Evolutionary conservation across 2,329 filamentous ascomycete genomes (phyloP).

Genomic region (Sporothrix brunneoviolacea): DNA sequence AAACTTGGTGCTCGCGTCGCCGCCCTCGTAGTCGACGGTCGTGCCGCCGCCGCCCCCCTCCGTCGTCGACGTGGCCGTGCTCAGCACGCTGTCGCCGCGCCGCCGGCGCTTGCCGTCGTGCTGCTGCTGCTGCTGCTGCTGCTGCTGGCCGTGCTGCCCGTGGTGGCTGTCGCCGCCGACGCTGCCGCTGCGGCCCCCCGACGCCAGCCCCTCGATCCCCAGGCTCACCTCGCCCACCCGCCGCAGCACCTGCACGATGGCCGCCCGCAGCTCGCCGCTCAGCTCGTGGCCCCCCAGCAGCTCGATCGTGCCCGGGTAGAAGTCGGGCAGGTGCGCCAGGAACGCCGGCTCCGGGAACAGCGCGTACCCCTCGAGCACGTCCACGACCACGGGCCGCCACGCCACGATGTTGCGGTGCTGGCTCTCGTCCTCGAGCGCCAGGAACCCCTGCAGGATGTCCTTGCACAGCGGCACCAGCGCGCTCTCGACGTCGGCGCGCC

Average conservation of each 20-base stretch:
- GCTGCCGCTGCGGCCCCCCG: background rate
- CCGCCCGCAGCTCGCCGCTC: constrained; percentile 67
- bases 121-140: background rate
- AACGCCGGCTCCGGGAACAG: constrained; percentile 79
- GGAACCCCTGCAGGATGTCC: constrained; percentile 85
- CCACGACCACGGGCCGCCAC: constrained; percentile 94
- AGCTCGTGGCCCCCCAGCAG: constrained; percentile 78
- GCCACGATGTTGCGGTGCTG: constrained; percentile 96
- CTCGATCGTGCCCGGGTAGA: constrained; percentile 82
- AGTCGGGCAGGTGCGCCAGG: constrained; percentile 67
- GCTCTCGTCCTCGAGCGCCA: constrained; percentile 84
- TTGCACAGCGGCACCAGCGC: constrained; percentile 91
- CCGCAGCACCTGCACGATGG: constrained; percentile 69
- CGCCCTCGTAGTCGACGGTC: constrained; percentile 20
- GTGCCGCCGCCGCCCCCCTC: constrained; percentile 4
- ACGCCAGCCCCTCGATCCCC: constrained; percentile 48
- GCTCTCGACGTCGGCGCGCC: constrained; percentile 75
- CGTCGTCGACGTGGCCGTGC: constrained; percentile 14
- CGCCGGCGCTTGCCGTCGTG: background rate
- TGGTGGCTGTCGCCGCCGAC: constrained; percentile 1
- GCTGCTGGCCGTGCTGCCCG: background rate
- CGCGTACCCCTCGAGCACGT: constrained; percentile 88
- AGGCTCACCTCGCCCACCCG: constrained; percentile 74
- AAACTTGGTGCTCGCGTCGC: constrained; percentile 22
- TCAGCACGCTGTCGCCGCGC: constrained; percentile 19